Evolutionary conservation across 352 stramenopile genomes (phyloP).

Genomic region (Pythium grandisporangium): DNA sequence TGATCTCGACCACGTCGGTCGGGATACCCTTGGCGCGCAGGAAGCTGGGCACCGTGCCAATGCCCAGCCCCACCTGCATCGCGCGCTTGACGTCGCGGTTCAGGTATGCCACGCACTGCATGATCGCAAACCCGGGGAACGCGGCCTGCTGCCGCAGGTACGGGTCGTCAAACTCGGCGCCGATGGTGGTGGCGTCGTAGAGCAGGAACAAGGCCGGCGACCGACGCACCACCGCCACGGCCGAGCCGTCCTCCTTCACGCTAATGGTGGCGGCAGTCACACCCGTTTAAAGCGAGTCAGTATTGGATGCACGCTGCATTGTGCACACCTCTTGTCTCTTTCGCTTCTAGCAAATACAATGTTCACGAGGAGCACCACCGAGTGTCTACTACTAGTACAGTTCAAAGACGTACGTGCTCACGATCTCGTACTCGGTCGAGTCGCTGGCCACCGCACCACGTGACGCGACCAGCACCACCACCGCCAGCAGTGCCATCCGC

Average conservation of each 20-base stretch:
- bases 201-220: constrained; percentile 45
- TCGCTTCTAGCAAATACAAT: no score
- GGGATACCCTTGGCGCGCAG: constrained; percentile 44
- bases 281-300: neutral
- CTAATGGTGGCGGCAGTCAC: neutral
- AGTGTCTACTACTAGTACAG: neutral
- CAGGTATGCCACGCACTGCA: constrained; percentile 60
- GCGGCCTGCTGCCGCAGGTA: constrained; percentile 46
- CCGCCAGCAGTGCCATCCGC: no score
- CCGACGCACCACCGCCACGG: constrained; percentile 46
- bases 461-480: no score
- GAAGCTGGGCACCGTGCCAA: constrained; percentile 62
- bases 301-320: no score
- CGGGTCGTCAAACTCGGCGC: constrained; percentile 63
- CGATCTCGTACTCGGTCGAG: constrained; percentile 15
- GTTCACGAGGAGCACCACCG: no score
- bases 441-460: no score
- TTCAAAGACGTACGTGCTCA: constrained; percentile 9
- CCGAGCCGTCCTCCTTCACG: constrained; percentile 26
- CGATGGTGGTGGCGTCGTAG: constrained; percentile 76
- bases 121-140: constrained; percentile 77
- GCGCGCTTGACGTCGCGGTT: constrained; percentile 25
- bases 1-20: constrained; percentile 77
- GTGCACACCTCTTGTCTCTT: no score
- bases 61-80: constrained; percentile 60